A percentile compares a stretch with the other conserved stretches of the same genome.
Evolutionary conservation across 257 asterid genomes (phyloP).

Genomic region (Salvia rosmarinus): DNA sequence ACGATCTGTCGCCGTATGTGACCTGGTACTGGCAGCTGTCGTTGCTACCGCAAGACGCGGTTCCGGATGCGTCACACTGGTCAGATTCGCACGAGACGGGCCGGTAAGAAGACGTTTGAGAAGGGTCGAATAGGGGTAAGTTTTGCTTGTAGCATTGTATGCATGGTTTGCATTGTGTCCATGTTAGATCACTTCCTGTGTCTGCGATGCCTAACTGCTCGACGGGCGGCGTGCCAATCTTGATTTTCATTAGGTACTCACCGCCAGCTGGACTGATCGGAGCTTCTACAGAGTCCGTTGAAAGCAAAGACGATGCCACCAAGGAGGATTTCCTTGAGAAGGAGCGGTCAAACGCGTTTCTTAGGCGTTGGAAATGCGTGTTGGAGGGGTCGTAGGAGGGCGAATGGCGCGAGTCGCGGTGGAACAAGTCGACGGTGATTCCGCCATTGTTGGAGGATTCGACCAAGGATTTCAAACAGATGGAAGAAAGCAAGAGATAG

Average conservation of each 20-base stretch:
- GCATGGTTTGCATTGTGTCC: constrained; percentile 71
- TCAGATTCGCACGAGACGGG: constrained; percentile 35
- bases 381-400: constrained; percentile 41
- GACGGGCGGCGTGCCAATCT: constrained; percentile 57
- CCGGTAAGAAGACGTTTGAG: constrained; percentile 30
- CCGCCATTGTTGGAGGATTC: constrained; percentile 39
- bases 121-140: constrained; percentile 51
- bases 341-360: constrained; percentile 34
- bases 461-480: neutral
- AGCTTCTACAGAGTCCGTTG: constrained; percentile 4
- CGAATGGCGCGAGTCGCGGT: constrained; percentile 49
- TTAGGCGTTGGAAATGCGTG: constrained; percentile 39
- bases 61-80: constrained; percentile 27
- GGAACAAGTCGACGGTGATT: constrained; percentile 52
- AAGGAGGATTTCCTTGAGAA: constrained; percentile 40
- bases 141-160: constrained; percentile 45
- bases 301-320: neutral
- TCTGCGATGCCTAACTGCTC: constrained; percentile 47
- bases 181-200: constrained; percentile 60
- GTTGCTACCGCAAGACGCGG: neutral
- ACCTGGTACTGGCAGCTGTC: constrained; percentile 42
- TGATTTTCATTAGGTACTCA: constrained; percentile 51
- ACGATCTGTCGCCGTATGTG: constrained; percentile 44
- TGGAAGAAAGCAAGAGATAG: constrained; percentile 13
- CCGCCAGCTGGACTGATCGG: constrained; percentile 28